Base-by-base conservation (phyloP, 2,329 filamentous ascomycete species). In the Didymella pomorum region DNA sequence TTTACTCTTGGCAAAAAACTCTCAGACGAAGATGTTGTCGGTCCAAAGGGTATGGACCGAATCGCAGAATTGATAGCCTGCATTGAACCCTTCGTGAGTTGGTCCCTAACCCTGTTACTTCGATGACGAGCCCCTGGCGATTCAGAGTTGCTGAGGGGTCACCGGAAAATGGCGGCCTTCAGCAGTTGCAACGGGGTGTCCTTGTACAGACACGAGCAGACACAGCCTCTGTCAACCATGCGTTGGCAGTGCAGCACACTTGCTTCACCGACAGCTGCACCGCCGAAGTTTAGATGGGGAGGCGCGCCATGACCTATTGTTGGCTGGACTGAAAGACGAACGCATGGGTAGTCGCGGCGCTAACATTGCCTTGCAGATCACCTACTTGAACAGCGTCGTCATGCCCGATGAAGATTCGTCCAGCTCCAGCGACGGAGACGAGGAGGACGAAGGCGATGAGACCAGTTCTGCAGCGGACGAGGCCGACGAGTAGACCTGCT, bases 31-130 rank as follows among this genome's bases (percentile, higher is more conserved):
- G 81, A 91, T 46, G 81, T 96, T 20, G 80, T 87, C 33, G 81
- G 83, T 44, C 79, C 84, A 45, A 80, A 86, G 69, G 87, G 86
- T 16, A 84, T 92, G 76, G 84, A 87, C 28, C 85, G 84, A 69
- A 82, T 97, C 51, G 81, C 83, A 50, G 82, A 84, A 37, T 78
- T 92, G 21, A 79, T 97, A 64, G 80, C 82, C 29, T 83, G 86
- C 50, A 85, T 97, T 84, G 86, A 87, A 62, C 88, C 88, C 41
- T 96, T 94, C 80, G 92, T 96, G 80, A 89, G 91, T 85, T 59
- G 46, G 53, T 33, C 16, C 18, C 26, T 14, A 33, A 43, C n/a
- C 53, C 45, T 45, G 11, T 16, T 28, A 18, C 39, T 42, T 39
- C 28, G 37, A 33, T 46, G 45, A 28, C 41, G 16, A 31, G 29